These are phyloP conservation scores for Globisporangium echinulatum DNA, from an alignment of 352 stramenopile species.

Conservation along the genomic window DNA sequence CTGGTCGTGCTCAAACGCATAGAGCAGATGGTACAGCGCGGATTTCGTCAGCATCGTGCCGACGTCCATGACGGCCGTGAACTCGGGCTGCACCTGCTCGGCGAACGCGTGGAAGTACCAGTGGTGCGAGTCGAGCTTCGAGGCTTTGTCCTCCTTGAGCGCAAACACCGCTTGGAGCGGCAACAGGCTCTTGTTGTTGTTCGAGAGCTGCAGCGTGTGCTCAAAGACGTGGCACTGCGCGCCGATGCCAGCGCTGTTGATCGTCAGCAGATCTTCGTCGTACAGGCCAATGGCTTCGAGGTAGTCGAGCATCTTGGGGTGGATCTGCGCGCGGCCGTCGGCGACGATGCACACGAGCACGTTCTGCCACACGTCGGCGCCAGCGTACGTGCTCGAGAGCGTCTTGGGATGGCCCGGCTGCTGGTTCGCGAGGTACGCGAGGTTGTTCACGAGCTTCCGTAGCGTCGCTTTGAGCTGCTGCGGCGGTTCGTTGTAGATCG, in stretches of 20 bases:
- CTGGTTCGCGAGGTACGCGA: slow-evolving; percentile 60
- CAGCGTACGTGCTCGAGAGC: slow-evolving; percentile 36
- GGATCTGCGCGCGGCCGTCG: slow-evolving; percentile 67
- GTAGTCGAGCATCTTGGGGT: slow-evolving; percentile 81
- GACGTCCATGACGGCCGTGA: slow-evolving; percentile 79
- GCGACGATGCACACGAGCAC: slow-evolving; percentile 76
- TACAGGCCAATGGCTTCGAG: slow-evolving; percentile 67
- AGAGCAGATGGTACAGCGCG: slow-evolving; percentile 71
- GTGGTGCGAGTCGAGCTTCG: slow-evolving; percentile 80
- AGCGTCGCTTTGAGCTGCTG: slow-evolving; percentile 65
- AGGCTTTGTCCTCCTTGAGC: slow-evolving; percentile 77
- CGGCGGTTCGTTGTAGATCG: slow-evolving; percentile 79
- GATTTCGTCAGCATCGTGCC: slow-evolving; percentile 80
- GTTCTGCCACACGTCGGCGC: slow-evolving; percentile 76
- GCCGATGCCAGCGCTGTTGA: slow-evolving; percentile 78
- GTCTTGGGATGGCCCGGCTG: slow-evolving; percentile 18
- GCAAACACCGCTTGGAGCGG: slow-evolving; percentile 77
- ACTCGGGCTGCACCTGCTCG: slow-evolving; percentile 80
- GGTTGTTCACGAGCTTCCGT: slow-evolving; percentile 80
- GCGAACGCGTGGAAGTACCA: slow-evolving; percentile 84
- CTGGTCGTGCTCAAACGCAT: slow-evolving; percentile 68
- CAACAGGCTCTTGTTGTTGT: slow-evolving; percentile 62
- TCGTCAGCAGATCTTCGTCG: slow-evolving; percentile 80
- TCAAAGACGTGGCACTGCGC: slow-evolving; percentile 83
- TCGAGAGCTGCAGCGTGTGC: slow-evolving; percentile 69